Percentiles rank a stretch among this genome's conserved stretches.
Evolutionary conservation across 1,139 yeast species (phyloP).

Genomic region (Debaryomyces singareniensis): DNA sequence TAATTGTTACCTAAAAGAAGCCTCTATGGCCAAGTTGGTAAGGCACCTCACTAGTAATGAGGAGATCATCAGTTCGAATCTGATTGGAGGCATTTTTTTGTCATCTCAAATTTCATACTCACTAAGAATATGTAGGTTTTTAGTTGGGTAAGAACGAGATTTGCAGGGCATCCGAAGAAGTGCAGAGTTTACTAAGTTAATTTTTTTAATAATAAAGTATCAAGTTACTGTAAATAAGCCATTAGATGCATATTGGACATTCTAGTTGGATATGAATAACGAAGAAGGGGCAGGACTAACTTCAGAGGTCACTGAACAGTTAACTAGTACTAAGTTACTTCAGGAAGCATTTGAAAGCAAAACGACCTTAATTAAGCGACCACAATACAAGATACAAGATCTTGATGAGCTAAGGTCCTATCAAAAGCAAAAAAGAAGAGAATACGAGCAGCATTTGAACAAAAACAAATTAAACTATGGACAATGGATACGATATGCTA

Average conservation of each 20-base stretch:
- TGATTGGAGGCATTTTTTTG: constrained; percentile 62
- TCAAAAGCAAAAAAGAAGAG: constrained; percentile 72
- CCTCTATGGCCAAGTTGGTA: constrained; percentile 78
- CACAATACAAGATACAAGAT: constrained; percentile 58
- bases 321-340: constrained; percentile 35
- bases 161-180: too few species aligned
- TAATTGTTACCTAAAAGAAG: too few species aligned
- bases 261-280: too few species aligned
- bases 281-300: too few species aligned
- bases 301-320: constrained; percentile 8
- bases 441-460: constrained; percentile 79
- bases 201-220: too few species aligned
- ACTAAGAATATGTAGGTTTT: too few species aligned
- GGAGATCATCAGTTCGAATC: constrained; percentile 86
- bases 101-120: too few species aligned
- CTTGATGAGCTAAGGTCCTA: constrained; percentile 71
- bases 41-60: constrained; percentile 89
- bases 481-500: constrained; percentile 92
- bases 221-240: too few species aligned
- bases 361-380: constrained; percentile 31
- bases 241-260: too few species aligned
- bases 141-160: too few species aligned
- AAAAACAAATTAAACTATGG: constrained; percentile 75
- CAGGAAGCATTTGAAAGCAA: constrained; percentile 29
- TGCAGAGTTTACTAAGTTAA: too few species aligned